Conservation (phyloP, 129 eudicot species). For the Centella asiatica region DNA sequence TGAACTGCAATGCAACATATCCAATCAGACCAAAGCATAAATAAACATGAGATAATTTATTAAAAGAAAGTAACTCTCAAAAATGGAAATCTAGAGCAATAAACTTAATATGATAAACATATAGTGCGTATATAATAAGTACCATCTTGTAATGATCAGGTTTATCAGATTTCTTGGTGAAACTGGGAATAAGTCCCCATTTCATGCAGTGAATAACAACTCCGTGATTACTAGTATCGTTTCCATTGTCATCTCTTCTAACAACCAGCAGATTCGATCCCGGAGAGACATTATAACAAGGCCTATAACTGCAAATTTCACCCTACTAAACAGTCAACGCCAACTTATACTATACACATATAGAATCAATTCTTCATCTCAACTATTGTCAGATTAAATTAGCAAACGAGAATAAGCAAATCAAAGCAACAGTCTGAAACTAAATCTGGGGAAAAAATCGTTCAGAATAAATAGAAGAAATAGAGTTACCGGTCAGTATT, state of each 20-base stretch:
- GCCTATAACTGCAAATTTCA: slow-evolving; percentile 49
- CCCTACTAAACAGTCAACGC: not conserved
- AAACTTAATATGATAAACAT: not conserved
- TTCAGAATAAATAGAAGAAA: not conserved
- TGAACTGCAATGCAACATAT: slow-evolving; percentile 53
- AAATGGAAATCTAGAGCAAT: not conserved
- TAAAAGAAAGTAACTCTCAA: not conserved
- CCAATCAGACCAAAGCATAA: no score
- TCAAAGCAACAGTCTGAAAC: not conserved
- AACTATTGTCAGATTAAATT: no score
- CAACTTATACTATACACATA: not conserved
- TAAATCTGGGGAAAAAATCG: not conserved
- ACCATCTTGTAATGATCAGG: slow-evolving; percentile 94
- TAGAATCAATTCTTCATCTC: no score
- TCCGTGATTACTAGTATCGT: slow-evolving; percentile 40
- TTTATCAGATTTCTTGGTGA: slow-evolving; percentile 79
- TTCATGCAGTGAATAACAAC: slow-evolving; percentile 90
- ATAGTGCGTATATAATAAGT: no score
- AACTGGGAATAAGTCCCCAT: slow-evolving; percentile 98
- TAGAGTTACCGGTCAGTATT: slow-evolving; percentile 47
- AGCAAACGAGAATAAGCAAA: no score
- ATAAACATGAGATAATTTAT: not conserved
- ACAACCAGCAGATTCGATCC: slow-evolving; percentile 71
- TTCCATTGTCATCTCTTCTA: slow-evolving; percentile 63
- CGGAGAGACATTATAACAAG: slow-evolving; percentile 81